phyloP scores from a whole-genome alignment of 768 basidiomycete genomes.

The Tubosaeta sp. region DNA sequence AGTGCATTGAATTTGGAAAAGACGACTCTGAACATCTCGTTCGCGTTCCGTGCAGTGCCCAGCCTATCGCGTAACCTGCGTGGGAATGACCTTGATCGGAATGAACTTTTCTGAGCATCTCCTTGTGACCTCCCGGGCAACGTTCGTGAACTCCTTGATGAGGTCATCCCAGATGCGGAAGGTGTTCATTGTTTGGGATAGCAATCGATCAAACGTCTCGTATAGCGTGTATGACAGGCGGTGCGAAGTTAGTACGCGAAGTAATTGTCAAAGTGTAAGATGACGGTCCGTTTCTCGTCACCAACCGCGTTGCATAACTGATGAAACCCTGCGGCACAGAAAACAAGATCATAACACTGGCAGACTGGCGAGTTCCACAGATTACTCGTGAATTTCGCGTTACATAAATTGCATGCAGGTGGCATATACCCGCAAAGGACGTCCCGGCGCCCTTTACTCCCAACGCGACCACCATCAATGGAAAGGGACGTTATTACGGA shows the following conservation, averaged over 20 bases:
- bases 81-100: constrained; percentile 90
- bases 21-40: constrained; percentile 99
- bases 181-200: constrained; percentile 68
- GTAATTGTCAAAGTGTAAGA: too few relatives aligned
- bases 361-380: constrained; percentile 38
- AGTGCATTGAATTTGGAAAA: constrained; percentile 98
- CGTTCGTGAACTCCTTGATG: constrained; percentile 90
- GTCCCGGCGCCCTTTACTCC: constrained; percentile 25
- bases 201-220: constrained; percentile 86
- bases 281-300: constrained; percentile 31
- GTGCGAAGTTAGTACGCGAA: constrained; percentile 86
- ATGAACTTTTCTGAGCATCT: constrained; percentile 91
- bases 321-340: constrained; percentile 21
- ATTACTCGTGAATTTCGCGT: not conserved
- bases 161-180: constrained; percentile 87
- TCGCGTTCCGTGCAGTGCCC: constrained; percentile 93
- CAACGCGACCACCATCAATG: constrained; percentile 44
- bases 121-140: constrained; percentile 88
- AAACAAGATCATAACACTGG: constrained; percentile 39
- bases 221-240: constrained; percentile 93
- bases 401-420: constrained; percentile 16
- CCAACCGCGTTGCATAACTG: not conserved
- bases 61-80: constrained; percentile 89
- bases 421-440: constrained; percentile 19
- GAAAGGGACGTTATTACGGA: constrained; percentile 35